Conservation (phyloP, 2,329 filamentous ascomycete species). For the Penicillium carneum region DNA sequence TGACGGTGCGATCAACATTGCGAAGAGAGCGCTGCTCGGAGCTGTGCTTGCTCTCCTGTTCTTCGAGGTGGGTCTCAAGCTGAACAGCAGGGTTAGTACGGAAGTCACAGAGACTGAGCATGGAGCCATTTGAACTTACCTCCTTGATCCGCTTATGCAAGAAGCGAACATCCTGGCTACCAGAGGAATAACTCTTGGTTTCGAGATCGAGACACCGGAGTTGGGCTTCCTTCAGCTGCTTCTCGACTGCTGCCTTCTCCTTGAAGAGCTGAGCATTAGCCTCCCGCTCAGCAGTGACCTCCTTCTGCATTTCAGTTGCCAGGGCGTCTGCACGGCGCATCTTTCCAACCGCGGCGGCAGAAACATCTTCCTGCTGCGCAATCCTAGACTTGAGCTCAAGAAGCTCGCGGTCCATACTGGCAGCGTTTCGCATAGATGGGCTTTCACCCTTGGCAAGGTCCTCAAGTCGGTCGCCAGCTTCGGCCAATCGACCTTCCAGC, state of each 20-base stretch:
- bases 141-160: constrained; percentile 93
- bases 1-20: constrained; percentile 91
- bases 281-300: constrained; percentile 86
- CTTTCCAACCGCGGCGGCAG: constrained; percentile 89
- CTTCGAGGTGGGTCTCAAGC: constrained; percentile 87
- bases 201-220: constrained; percentile 89
- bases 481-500: constrained; percentile 80
- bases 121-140: constrained; percentile 62
- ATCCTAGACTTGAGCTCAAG: constrained; percentile 86
- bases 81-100: constrained; percentile 51
- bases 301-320: constrained; percentile 87
- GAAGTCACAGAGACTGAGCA: background rate
- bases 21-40: constrained; percentile 86
- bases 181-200: constrained; percentile 94
- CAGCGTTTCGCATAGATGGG: constrained; percentile 86
- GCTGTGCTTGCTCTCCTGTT: constrained; percentile 78
- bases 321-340: constrained; percentile 93
- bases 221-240: constrained; percentile 87
- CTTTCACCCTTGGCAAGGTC: constrained; percentile 85
- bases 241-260: constrained; percentile 88
- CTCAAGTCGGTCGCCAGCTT: constrained; percentile 87
- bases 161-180: constrained; percentile 94
- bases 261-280: constrained; percentile 81
- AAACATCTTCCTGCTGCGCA: constrained; percentile 92
- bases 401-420: constrained; percentile 85